Evolutionary conservation across 305 asterid species (phyloP).

Genomic region (Salvia sclarea): DNA sequence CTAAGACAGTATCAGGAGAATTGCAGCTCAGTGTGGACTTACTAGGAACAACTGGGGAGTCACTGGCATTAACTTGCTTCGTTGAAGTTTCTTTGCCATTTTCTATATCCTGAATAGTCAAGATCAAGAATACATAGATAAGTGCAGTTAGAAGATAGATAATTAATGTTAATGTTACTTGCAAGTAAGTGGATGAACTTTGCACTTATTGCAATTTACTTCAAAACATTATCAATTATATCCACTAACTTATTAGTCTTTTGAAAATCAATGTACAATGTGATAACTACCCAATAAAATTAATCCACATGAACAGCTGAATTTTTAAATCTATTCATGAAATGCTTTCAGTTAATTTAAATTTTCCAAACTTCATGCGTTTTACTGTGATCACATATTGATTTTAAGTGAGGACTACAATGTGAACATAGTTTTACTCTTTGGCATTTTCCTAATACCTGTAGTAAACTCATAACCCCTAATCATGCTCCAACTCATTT

Average conservation of each 20-base stretch:
- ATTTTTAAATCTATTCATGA: not conserved
- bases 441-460: not conserved
- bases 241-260: not conserved
- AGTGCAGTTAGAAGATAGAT: slow-evolving; percentile 24
- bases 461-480: not conserved
- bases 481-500: not conserved
- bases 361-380: not conserved
- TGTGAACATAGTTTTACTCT: not conserved
- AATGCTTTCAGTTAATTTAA: not conserved
- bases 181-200: not conserved
- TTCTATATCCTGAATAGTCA: slow-evolving; percentile 47
- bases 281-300: not conserved
- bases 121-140: slow-evolving; percentile 18
- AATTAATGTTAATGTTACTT: not conserved
- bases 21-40: slow-evolving; percentile 39
- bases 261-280: not conserved
- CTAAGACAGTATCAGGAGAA: slow-evolving; percentile 10
- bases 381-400: not conserved
- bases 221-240: not conserved
- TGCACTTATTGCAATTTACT: not conserved
- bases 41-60: slow-evolving; percentile 50
- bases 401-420: too few relatives aligned
- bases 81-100: slow-evolving; percentile 44
- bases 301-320: not conserved
- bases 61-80: slow-evolving; percentile 45